Conservation (phyloP, 2,329 filamentous ascomycete species). For the Botryosphaeria dothidea region DNA sequence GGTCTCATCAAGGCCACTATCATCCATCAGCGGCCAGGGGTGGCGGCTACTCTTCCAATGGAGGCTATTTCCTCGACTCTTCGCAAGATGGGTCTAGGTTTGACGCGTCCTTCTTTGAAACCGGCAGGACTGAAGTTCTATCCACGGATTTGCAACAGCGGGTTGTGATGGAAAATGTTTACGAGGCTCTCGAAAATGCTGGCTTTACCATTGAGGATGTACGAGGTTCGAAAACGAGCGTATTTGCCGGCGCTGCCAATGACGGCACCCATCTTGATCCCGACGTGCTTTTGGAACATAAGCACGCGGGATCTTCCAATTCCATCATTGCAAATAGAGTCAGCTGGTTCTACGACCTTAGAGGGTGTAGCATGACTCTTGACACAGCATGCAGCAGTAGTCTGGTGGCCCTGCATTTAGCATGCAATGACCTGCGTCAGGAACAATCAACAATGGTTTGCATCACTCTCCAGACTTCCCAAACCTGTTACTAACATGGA, state of each 20-base stretch:
- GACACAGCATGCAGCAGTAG: slow-evolving; percentile 36
- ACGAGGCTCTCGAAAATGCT: slow-evolving; percentile 43
- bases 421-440: slow-evolving; percentile 19
- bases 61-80: slow-evolving; percentile 23
- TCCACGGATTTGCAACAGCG: slow-evolving; percentile 31
- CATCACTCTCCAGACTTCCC: neutral
- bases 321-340: slow-evolving; percentile 26
- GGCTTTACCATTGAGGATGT: slow-evolving; percentile 27
- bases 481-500: slow-evolving; percentile 17
- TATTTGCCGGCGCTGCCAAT: slow-evolving; percentile 24
- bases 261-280: slow-evolving; percentile 8
- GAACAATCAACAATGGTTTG: slow-evolving; percentile 21
- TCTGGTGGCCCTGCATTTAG: slow-evolving; percentile 31
- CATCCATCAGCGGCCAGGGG: slow-evolving; percentile 26
- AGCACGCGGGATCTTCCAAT: slow-evolving; percentile 1
- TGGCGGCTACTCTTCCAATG: neutral
- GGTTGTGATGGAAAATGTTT: slow-evolving; percentile 31
- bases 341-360: slow-evolving; percentile 21
- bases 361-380: slow-evolving; percentile 30
- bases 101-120: slow-evolving; percentile 26
- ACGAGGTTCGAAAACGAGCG: slow-evolving; percentile 18
- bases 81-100: slow-evolving; percentile 20
- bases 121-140: slow-evolving; percentile 24
- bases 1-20: slow-evolving; percentile 31
- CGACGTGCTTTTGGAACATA: neutral